Conservation (phyloP, 2,329 filamentous ascomycete genomes). For the Colletotrichum karsti region DNA sequence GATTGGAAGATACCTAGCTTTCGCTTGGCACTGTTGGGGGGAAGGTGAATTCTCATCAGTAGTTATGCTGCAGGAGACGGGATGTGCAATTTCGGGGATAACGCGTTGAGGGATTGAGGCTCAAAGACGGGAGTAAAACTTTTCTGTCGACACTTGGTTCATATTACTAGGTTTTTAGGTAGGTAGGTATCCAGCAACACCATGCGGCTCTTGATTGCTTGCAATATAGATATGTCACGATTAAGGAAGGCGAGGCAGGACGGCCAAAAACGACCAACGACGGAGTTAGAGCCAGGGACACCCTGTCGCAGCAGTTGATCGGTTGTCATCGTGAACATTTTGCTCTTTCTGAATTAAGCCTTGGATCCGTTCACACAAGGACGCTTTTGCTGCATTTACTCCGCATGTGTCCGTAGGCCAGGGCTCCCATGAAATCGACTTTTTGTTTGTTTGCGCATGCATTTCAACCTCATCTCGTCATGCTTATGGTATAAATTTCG, state of each 20-base stretch:
- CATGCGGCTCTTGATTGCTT: not conserved
- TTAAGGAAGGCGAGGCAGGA: not conserved
- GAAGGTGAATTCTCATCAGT: too few species aligned
- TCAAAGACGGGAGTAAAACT: not conserved
- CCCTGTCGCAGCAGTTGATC: not conserved
- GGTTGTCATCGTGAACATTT: not conserved
- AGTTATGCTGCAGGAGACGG: too few species aligned
- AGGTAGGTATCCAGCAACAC: not conserved
- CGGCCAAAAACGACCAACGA: not conserved
- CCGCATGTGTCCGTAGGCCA: not conserved
- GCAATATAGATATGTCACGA: not conserved
- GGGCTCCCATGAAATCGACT: not conserved
- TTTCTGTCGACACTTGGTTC: not conserved
- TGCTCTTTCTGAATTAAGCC: not conserved
- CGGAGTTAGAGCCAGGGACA: not conserved
- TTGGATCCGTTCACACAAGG: not conserved
- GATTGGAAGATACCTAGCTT: not conserved
- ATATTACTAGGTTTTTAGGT: too few species aligned
- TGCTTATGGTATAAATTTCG: not conserved
- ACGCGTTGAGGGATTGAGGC: not conserved
- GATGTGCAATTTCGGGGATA: not conserved
- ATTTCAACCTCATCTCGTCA: slow-evolving; percentile 1
- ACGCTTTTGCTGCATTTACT: not conserved
- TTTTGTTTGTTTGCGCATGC: not conserved
- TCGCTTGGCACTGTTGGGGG: not conserved